These are phyloP conservation scores for Mucor indicus DNA, from an alignment of 371 early-diverging fungal species.

Conservation along the genomic window DNA sequence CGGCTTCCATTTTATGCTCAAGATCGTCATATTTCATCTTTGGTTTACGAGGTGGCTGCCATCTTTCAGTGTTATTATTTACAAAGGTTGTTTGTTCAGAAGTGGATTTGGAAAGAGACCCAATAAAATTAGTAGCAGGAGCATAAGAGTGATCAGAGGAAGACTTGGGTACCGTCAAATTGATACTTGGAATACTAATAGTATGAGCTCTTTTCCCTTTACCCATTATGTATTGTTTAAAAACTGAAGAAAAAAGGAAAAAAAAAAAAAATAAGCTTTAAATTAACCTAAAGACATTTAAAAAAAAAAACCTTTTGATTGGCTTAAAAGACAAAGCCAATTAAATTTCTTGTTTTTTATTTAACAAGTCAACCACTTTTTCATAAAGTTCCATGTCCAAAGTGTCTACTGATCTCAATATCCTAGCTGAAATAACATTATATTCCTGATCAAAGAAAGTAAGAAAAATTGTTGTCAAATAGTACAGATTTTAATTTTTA, in stretches of 20 bases:
- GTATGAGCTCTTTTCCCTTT: slow-evolving; percentile 35
- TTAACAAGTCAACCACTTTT: slow-evolving; percentile 8
- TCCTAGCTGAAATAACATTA: slow-evolving; percentile 7
- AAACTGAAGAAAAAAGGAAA: neutral
- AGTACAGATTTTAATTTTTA: neutral
- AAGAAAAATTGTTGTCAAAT: no score
- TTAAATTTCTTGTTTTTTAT: neutral
- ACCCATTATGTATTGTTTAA: slow-evolving; percentile 20
- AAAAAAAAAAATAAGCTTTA: neutral
- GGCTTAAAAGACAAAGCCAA: neutral
- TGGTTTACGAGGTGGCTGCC: slow-evolving; percentile 28
- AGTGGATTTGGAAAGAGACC: slow-evolving; percentile 20
- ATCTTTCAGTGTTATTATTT: slow-evolving; percentile 11
- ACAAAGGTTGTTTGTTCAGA: slow-evolving; percentile 13
- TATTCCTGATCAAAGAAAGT: neutral
- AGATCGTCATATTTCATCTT: slow-evolving; percentile 36
- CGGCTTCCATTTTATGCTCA: slow-evolving; percentile 48
- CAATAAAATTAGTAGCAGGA: slow-evolving; percentile 11
- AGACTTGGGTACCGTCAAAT: slow-evolving; percentile 22
- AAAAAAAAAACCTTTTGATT: neutral
- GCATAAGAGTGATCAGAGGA: slow-evolving; percentile 22
- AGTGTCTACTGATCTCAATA: slow-evolving; percentile 7
- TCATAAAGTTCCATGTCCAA: slow-evolving; percentile 17
- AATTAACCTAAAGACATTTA: neutral
- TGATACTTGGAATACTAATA: slow-evolving; percentile 27